Percentiles rank a stretch among this genome's conserved stretches.
Conservation (phyloP, 1,284 basidiomycete species). For the Somion occarium region DNA sequence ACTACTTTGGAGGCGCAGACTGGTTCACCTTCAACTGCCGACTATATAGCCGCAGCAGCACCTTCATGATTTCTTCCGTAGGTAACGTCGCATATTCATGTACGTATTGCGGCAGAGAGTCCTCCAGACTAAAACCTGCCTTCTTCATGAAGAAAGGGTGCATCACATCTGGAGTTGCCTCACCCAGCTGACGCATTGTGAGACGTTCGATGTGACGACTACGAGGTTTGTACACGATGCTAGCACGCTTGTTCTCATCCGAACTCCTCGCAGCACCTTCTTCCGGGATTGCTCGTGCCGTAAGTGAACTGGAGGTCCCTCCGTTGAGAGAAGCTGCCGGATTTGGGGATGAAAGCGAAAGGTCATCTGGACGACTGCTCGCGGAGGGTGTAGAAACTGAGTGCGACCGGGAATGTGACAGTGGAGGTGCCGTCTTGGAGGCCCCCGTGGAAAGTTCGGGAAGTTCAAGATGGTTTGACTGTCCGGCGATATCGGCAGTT, state of each 20-base stretch:
- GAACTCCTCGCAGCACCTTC: constrained; percentile 8
- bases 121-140: constrained; percentile 76
- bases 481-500: neutral
- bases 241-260: constrained; percentile 23
- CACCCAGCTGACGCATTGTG: constrained; percentile 80
- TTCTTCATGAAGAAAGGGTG: constrained; percentile 83
- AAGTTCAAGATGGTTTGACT: neutral
- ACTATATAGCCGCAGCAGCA: constrained; percentile 75
- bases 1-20: neutral
- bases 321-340: neutral
- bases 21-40: constrained; percentile 49
- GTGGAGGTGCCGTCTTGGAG: neutral
- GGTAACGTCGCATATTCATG: constrained; percentile 83
- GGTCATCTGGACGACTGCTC: neutral
- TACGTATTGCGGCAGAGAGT: constrained; percentile 79
- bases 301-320: constrained; percentile 1
- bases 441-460: neutral
- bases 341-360: neutral
- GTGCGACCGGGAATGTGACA: neutral
- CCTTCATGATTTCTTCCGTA: constrained; percentile 83
- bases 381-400: neutral
- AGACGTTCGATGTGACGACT: constrained; percentile 64
- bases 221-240: constrained; percentile 46
- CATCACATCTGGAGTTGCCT: constrained; percentile 85
- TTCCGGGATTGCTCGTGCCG: neutral